These are phyloP conservation scores for Sugiyamaella marilandica DNA, from an alignment of 805 yeast genomes.

Conservation along the genomic window DNA sequence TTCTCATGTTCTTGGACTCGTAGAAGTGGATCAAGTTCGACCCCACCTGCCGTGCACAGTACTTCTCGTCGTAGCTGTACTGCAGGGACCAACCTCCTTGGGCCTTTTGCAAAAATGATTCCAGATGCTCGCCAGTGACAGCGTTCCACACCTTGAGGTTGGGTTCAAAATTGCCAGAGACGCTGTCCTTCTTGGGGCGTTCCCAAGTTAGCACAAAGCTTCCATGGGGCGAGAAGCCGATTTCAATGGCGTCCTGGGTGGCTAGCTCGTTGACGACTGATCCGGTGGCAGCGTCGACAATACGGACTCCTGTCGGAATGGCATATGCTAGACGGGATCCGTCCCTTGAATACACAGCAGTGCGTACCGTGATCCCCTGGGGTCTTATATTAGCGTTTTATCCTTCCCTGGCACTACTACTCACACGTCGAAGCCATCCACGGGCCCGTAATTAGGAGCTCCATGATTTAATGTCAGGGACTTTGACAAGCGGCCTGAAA, in stretches of 20 bases:
- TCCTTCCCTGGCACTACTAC: not conserved
- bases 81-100: slow-evolving; percentile 92
- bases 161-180: slow-evolving; percentile 66
- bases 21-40: slow-evolving; percentile 63
- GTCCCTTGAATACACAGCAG: slow-evolving; percentile 21
- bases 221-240: slow-evolving; percentile 87
- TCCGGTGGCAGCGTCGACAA: slow-evolving; percentile 54
- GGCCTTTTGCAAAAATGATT: slow-evolving; percentile 67
- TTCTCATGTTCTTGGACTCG: slow-evolving; percentile 39
- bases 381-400: slow-evolving; percentile 11
- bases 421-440: slow-evolving; percentile 18
- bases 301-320: slow-evolving; percentile 38
- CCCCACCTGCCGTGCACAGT: slow-evolving; percentile 55
- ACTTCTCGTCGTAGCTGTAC: slow-evolving; percentile 74
- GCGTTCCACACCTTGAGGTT: slow-evolving; percentile 77
- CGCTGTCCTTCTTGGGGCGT: slow-evolving; percentile 68
- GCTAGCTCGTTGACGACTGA: slow-evolving; percentile 45
- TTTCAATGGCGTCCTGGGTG: slow-evolving; percentile 66
- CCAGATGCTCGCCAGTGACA: slow-evolving; percentile 43
- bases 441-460: slow-evolving; percentile 16
- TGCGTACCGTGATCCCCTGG: slow-evolving; percentile 13
- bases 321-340: slow-evolving; percentile 21
- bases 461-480: slow-evolving; percentile 16
- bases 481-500: slow-evolving; percentile 21
- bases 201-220: slow-evolving; percentile 83